Evolutionary conservation across 2,329 filamentous ascomycete species (phyloP), one percentile per base, ranked within the genome.

Genomic region (Lasiodiplodia sp.): DNA sequence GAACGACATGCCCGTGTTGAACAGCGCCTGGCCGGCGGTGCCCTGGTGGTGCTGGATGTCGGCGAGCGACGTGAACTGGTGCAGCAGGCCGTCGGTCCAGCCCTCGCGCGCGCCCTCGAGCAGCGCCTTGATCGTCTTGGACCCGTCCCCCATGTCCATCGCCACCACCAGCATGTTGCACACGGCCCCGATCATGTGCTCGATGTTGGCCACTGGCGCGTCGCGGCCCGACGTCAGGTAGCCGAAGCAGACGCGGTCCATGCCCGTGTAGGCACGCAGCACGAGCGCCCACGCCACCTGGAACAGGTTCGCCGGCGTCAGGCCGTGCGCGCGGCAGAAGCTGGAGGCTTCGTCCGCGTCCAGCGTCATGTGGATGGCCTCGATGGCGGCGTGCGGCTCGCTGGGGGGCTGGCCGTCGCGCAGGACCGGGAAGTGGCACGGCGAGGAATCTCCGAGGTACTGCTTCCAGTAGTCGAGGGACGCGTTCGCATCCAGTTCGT

Each of bases 21-120:
- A 84, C 12, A 85, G 74, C 80, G 86, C 85, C 68, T 85, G 80
- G 7, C 83, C 79, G 4, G 84, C 83, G 68, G 87, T 85, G 1
- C 81, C 78, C 72, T 84, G 87, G 14, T 72, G 68, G 60, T 73
- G 72, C 18, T 72, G 69, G 37, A 78, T 77, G 34, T 74, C 71
- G 60, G 77, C 75, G 69, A 75, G 70, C 25, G 76, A 75, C 56
- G 72, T 70, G 34, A 78, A 76, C 67, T 76, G 70, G 64, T 73
- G 72, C 16, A 72, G 52, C 25, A 40, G 37, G 23, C n/a, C 18
- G 38, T 58, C 47, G 28, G 47, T 40, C 40, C 47, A 38, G 12
- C 25, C 21, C 4, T 52, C 49, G 14, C 44, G 62, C 25, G 62
- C 49, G 18, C 34, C 62, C 47, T 34, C n/a, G 34, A 79, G 55